Percentiles rank a stretch among this genome's conserved stretches.
Conservation (phyloP, 148 eudicot species). For the Rhododendron vialii region DNA sequence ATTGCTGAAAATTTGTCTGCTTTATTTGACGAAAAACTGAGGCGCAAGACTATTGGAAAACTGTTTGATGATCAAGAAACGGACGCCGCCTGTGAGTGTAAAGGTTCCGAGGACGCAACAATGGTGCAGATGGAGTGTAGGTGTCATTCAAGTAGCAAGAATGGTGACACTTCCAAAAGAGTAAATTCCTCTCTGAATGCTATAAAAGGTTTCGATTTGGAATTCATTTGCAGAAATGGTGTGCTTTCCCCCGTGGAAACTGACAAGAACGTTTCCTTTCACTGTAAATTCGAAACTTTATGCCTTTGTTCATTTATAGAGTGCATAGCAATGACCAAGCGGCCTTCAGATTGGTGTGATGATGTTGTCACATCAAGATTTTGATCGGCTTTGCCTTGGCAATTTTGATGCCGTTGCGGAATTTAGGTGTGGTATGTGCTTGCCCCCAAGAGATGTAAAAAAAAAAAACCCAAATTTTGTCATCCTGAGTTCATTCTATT, state of each 20-base stretch:
- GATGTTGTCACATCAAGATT: conserved; percentile 18
- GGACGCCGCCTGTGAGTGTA: conserved; percentile 23
- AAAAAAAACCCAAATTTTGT: conserved; percentile 26
- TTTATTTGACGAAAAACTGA: conserved; percentile 7
- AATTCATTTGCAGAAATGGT: conserved; percentile 59
- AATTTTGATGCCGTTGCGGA: conserved; percentile 27
- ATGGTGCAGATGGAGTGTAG: conserved; percentile 40
- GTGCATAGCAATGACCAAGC: conserved; percentile 50
- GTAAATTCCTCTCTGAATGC: conserved; percentile 18
- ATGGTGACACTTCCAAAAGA: conserved; percentile 8
- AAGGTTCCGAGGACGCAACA: conserved; percentile 22
- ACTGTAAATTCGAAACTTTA: conserved; percentile 77
- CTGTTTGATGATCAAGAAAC: conserved; percentile 19
- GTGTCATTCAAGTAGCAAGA: conserved; percentile 37
- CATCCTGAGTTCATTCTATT: not conserved
- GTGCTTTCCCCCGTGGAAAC: conserved; percentile 44
- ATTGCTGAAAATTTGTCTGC: conserved; percentile 13
- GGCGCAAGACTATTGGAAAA: conserved; percentile 11
- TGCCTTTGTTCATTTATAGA: conserved; percentile 85
- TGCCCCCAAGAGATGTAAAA: conserved; percentile 16
- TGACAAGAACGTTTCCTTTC: conserved; percentile 41
- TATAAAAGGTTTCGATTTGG: conserved; percentile 20
- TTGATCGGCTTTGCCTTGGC: conserved; percentile 21
- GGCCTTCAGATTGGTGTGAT: conserved; percentile 37
- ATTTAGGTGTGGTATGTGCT: conserved; percentile 10